Conservation (phyloP, 2,329 filamentous ascomycete genomes). For the Metarhizium anisopliae region DNA sequence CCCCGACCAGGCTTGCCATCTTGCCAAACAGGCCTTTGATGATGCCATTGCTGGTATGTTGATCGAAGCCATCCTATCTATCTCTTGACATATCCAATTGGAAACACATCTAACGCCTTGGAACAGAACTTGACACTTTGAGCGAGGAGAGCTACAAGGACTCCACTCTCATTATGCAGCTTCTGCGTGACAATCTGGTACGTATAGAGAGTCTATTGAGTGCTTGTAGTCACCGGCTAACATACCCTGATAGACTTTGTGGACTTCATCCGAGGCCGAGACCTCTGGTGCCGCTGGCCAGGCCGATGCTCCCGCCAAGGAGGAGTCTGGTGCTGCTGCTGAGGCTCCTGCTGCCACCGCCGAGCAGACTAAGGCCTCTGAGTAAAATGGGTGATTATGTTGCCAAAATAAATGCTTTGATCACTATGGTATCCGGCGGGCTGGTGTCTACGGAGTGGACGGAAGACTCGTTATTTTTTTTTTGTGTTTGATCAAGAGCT, state of each 20-base stretch:
- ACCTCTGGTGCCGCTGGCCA: conserved; percentile 43
- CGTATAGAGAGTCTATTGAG: conserved; percentile 17
- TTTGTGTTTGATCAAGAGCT: conserved; percentile 41
- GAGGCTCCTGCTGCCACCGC: conserved; percentile 44
- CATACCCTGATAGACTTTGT: conserved; percentile 65
- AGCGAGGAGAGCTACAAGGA: conserved; percentile 99
- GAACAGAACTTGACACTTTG: conserved; percentile 81
- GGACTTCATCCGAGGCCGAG: conserved; percentile 98
- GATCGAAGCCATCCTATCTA: not conserved
- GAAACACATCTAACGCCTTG: not conserved
- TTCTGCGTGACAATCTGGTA: conserved; percentile 93
- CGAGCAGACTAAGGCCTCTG: conserved; percentile 61
- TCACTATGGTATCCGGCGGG: conserved; percentile 35
- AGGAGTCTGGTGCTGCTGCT: conserved; percentile 41
- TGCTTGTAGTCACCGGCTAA: conserved; percentile 17
- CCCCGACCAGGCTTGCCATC: conserved; percentile 94
- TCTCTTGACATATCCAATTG: conserved; percentile 8
- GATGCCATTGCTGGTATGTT: conserved; percentile 78
- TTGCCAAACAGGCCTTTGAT: conserved; percentile 98
- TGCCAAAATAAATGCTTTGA: conserved; percentile 19
- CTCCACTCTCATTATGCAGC: conserved; percentile 97
- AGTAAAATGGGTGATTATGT: conserved; percentile 36
- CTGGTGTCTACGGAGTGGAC: conserved; percentile 57
- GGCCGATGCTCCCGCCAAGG: conserved; percentile 35
- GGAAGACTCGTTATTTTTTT: conserved; percentile 49